phyloP scores from a whole-genome alignment of 1,284 basidiomycete genomes.

The Amylostereum chailletii region DNA sequence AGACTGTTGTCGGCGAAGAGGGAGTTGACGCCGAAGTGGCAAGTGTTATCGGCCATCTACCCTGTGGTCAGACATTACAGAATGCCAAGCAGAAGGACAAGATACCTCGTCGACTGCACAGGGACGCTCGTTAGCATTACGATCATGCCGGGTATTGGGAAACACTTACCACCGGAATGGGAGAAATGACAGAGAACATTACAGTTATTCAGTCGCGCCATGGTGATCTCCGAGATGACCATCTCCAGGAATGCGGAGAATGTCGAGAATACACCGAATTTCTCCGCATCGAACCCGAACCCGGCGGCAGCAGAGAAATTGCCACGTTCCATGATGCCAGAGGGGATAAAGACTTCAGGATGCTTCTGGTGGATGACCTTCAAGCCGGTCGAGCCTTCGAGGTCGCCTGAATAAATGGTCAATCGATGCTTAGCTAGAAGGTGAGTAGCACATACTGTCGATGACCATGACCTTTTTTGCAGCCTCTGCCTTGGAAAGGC shows the following conservation, averaged over 20 bases:
- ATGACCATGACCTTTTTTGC: constrained; percentile 79
- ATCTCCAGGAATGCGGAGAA: constrained; percentile 88
- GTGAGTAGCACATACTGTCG: constrained; percentile 45
- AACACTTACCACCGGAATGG: constrained; percentile 63
- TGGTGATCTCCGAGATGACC: constrained; percentile 81
- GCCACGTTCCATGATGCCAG: constrained; percentile 78
- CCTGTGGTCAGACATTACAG: constrained; percentile 9
- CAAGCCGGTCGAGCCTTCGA: constrained; percentile 81
- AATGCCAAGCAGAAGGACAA: constrained; percentile 1
- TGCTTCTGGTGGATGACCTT: constrained; percentile 82
- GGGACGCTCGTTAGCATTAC: not conserved
- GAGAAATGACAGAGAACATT: constrained; percentile 84
- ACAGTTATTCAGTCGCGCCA: constrained; percentile 80
- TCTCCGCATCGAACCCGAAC: constrained; percentile 69
- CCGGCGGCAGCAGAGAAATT: constrained; percentile 82
- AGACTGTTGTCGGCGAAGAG: constrained; percentile 84
- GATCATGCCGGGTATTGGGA: not conserved
- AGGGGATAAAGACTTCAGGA: constrained; percentile 77
- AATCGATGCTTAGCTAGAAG: constrained; percentile 1
- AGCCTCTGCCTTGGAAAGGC: constrained; percentile 65
- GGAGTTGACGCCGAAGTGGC: constrained; percentile 76
- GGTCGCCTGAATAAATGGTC: constrained; percentile 39
- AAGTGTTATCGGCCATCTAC: constrained; percentile 79
- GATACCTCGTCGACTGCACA: constrained; percentile 48
- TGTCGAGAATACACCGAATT: constrained; percentile 78